phyloP scores from a whole-genome alignment of 495 filamentous ascomycete species.

The Beverwykella pulmonaria region DNA sequence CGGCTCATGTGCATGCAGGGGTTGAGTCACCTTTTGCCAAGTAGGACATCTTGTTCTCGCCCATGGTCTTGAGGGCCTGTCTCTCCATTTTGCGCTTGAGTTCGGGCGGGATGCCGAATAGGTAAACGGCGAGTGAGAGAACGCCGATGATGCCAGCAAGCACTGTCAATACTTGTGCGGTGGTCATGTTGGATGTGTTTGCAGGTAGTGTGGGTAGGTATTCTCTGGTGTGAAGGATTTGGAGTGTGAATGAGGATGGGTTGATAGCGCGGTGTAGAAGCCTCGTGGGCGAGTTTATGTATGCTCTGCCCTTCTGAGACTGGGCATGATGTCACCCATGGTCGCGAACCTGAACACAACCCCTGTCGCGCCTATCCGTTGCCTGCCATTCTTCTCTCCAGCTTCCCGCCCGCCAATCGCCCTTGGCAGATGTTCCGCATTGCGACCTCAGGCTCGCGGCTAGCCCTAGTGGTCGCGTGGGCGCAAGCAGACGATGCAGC shows the following conservation, averaged over 20 bases:
- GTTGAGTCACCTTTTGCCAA: conserved; percentile 41
- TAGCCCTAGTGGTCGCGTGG: not conserved
- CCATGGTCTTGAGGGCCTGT: conserved; percentile 54
- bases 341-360: conserved; percentile 14
- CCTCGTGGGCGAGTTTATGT: conserved; percentile 6
- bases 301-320: conserved; percentile 7
- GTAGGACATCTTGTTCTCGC: conserved; percentile 55
- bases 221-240: not conserved
- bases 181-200: conserved; percentile 26
- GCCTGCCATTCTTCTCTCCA: not conserved
- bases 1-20: not conserved
- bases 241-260: not conserved
- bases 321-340: conserved; percentile 12
- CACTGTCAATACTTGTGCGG: conserved; percentile 30
- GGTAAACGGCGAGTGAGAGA: conserved; percentile 32
- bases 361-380: not conserved
- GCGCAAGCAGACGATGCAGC: not conserved
- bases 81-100: conserved; percentile 51
- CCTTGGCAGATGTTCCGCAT: not conserved
- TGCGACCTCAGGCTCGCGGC: not conserved
- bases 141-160: conserved; percentile 35
- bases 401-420: not conserved
- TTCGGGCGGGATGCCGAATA: conserved; percentile 48
- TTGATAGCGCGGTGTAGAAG: not conserved
- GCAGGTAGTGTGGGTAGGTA: not conserved